These are phyloP conservation scores for Daldinia vernicosa DNA, from an alignment of 495 filamentous ascomycete genomes.

Conservation along the genomic window DNA sequence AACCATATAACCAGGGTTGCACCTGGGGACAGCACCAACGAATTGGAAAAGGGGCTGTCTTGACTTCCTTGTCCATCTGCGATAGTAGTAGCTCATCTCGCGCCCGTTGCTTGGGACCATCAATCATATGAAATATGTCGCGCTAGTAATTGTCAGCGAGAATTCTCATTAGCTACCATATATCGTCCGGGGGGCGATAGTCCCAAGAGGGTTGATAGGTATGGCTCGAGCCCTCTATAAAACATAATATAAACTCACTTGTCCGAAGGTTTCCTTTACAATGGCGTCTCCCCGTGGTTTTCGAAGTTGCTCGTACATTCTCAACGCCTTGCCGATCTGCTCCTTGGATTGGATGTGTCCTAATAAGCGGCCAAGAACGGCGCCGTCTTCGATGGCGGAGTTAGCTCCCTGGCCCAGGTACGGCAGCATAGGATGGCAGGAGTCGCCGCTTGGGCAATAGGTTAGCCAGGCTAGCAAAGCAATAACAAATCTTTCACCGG, in stretches of 20 bases:
- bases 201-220: neutral
- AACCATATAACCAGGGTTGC: conserved; percentile 63
- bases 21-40: conserved; percentile 63
- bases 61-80: conserved; percentile 51
- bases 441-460: conserved; percentile 53
- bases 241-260: conserved; percentile 41
- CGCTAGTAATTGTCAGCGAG: conserved; percentile 47
- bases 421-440: conserved; percentile 66
- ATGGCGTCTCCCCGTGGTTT: conserved; percentile 56
- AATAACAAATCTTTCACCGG: neutral
- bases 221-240: neutral
- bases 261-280: conserved; percentile 59
- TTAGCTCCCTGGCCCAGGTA: conserved; percentile 62
- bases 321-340: conserved; percentile 50
- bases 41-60: conserved; percentile 58
- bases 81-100: conserved; percentile 57
- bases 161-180: neutral
- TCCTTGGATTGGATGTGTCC: conserved; percentile 36
- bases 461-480: neutral
- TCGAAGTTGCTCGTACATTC: conserved; percentile 64
- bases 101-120: conserved; percentile 61
- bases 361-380: conserved; percentile 54
- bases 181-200: neutral
- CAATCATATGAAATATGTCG: conserved; percentile 64
- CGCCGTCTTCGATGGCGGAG: conserved; percentile 59